Percentiles rank a stretch among this genome's conserved stretches.
Conservation (phyloP, 108 stramenopile genomes). For the Nitzschia inconspicua region DNA sequence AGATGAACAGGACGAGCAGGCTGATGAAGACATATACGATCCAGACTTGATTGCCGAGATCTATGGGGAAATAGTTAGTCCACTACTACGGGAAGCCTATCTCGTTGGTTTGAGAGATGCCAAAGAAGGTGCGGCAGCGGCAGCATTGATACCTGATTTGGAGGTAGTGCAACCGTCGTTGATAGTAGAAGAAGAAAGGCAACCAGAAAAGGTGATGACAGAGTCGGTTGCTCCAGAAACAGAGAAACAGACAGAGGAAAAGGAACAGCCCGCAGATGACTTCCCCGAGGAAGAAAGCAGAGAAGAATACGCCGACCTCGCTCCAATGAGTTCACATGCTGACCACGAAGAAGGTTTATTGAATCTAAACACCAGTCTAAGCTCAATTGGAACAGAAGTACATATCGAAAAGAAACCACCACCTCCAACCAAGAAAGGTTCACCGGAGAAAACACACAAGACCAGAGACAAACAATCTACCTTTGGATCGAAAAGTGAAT, state of each 20-base stretch:
- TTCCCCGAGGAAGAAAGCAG: too few species aligned
- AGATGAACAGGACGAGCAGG: constrained; percentile 39
- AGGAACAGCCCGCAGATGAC: not conserved
- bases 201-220: not conserved
- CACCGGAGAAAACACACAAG: not conserved
- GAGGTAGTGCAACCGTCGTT: not conserved
- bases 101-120: constrained; percentile 27
- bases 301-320: too few species aligned
- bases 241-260: not conserved
- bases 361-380: too few species aligned
- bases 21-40: constrained; percentile 33
- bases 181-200: not conserved
- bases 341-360: too few species aligned
- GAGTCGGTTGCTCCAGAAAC: not conserved
- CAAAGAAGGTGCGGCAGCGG: constrained; percentile 16
- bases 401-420: not conserved
- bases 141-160: constrained; percentile 1
- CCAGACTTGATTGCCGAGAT: constrained; percentile 28
- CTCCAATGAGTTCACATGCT: too few species aligned
- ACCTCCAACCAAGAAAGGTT: not conserved
- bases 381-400: not conserved
- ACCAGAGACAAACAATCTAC: too few species aligned
- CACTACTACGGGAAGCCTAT: constrained; percentile 26
- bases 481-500: not conserved
- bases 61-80: constrained; percentile 29